Conservation (phyloP, 1,139 yeast species). For the Yarrowia galli region DNA sequence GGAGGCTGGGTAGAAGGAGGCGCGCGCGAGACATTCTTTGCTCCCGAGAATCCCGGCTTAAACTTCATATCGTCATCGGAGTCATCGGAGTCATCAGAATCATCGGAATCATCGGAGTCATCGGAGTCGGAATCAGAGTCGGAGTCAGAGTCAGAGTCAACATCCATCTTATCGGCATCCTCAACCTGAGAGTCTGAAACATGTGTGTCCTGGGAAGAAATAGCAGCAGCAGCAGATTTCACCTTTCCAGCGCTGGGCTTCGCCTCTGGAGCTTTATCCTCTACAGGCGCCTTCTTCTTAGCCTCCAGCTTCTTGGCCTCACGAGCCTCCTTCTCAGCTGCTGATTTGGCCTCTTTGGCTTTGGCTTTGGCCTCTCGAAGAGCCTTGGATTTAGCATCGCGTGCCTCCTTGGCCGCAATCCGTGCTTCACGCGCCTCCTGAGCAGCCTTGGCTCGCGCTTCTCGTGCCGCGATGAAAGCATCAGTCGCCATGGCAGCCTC, state of each 20-base stretch:
- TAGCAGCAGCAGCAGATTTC: constrained; percentile 24
- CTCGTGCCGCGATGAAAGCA: neutral
- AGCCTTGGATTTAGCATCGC: no score
- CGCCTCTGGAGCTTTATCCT: constrained; percentile 6
- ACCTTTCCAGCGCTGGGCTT: constrained; percentile 36
- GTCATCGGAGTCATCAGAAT: constrained; percentile 41
- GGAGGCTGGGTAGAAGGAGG: constrained; percentile 16
- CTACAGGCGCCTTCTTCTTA: neutral
- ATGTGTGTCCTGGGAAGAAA: constrained; percentile 43
- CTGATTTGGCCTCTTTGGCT: neutral
- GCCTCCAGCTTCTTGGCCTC: neutral
- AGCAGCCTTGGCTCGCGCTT: neutral
- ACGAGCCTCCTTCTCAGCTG: neutral
- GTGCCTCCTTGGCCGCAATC: no score
- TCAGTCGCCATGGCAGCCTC: neutral
- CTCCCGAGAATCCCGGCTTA: no score
- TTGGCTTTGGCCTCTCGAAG: constrained; percentile 1
- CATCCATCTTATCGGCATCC: constrained; percentile 38
- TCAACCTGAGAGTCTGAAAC: constrained; percentile 45
- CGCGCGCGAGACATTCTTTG: neutral
- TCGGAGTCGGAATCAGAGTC: constrained; percentile 42
- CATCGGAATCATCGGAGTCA: constrained; percentile 34
- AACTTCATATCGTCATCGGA: constrained; percentile 38
- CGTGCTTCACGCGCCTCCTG: neutral
- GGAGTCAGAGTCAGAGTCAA: constrained; percentile 46